Base-by-base conservation (phyloP, 2,329 filamentous ascomycete genomes). In the Sporothrix mexicana region DNA sequence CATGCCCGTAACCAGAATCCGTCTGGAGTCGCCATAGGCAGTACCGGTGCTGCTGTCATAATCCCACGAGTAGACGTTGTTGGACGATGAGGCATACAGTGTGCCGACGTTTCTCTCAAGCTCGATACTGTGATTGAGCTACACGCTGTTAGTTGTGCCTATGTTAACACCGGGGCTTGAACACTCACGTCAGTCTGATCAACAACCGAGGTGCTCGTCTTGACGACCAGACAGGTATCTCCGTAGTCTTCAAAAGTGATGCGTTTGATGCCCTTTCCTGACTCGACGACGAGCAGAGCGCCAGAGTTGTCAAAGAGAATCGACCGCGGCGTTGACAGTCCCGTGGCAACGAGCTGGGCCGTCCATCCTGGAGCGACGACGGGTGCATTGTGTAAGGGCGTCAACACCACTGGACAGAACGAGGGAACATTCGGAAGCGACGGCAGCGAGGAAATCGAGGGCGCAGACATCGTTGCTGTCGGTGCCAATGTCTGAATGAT, bases 1-100 rank as follows among this genome's bases (percentile, higher is more conserved):
- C 47, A 85, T 86, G 76, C 77, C 84, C 51, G 82, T 83, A 64
- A 94, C 83, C 4, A 94, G 74, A 7, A 36, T 36, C 7, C 2
- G 85, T 88, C 73, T 83, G 83, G 55, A 12, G 68, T 84, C 85
- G 70, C 78, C 75, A 61, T 78, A 75, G 59, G 88, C 84, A 3
- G 85, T 85, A 66, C 82, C 83, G 9, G 83, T 80, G 2, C 79
- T 78, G n/a, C 87, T 81, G 78, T 92, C 85, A 78, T 94, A 94
- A 41, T 83, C 79, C 88, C 90, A 94, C 1, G 87, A 82, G 77
- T 85, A 91, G 47, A 92, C 89, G n/a, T 84, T 82, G 66, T 87
- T 83, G 6, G 84, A 78, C 1, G 85, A 87, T 0, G 91, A 93
- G 17, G 86, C 86, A 76, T 87, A 89, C 70, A 90, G 78, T 1